A percentile compares a stretch with the other conserved stretches of the same genome.
phyloP scores from a whole-genome alignment of 345 rosid species.

The Clausena lansium region DNA sequence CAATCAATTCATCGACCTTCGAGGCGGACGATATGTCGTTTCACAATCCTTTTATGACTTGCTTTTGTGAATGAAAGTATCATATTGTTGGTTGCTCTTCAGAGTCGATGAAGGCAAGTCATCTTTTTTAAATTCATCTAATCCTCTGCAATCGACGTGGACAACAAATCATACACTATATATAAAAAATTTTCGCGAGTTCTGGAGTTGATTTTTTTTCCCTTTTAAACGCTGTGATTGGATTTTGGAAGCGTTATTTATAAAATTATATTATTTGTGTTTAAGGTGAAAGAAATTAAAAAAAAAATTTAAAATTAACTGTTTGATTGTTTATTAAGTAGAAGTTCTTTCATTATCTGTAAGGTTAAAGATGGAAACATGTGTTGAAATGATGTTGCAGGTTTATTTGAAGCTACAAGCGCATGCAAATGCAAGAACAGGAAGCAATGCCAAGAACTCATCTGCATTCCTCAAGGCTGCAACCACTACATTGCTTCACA shows the following conservation, averaged over 20 bases:
- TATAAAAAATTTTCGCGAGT: no score
- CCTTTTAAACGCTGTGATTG: not conserved
- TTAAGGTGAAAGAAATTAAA: not conserved
- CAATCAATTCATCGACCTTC: not conserved
- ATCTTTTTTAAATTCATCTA: not conserved
- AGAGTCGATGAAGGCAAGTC: not conserved
- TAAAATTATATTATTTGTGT: not conserved
- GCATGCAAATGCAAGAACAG: conserved; percentile 75
- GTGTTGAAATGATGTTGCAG: conserved; percentile 31
- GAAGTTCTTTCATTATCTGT: not conserved
- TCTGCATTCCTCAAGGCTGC: conserved; percentile 96
- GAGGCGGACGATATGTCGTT: no score
- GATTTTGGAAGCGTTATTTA: not conserved
- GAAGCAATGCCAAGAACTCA: conserved; percentile 74
- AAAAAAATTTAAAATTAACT: not conserved
- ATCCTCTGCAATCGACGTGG: no score
- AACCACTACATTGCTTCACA: conserved; percentile 88
- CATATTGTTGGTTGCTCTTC: not conserved
- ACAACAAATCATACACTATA: no score
- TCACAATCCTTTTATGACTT: not conserved
- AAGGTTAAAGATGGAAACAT: conserved; percentile 1
- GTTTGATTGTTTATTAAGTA: not conserved
- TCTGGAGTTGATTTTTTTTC: not conserved
- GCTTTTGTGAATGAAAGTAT: not conserved
- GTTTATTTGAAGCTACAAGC: conserved; percentile 84